Evolutionary conservation across 1,284 basidiomycete species (phyloP), one percentile per base, ranked within the genome.

Genomic region (Moniliella sp.): DNA sequence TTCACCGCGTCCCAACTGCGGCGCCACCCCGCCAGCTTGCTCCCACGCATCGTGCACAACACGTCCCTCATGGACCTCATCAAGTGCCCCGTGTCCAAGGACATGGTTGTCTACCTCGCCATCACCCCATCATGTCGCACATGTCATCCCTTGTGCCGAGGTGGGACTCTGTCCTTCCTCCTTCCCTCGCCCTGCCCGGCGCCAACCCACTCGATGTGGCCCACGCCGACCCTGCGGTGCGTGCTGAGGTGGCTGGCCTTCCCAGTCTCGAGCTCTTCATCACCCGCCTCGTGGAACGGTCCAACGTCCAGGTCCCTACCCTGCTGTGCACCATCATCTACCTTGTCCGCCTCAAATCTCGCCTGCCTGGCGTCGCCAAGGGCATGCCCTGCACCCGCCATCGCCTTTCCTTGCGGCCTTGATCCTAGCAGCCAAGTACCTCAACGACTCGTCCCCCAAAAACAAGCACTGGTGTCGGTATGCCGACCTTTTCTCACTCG

Each of bases 391-490:
- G 80, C 63, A 86, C 86, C 3, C 73, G 81, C 32, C 86, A 93
- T 62, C 77, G 88, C 30, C 77, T 94, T 93, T 97, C 65, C 71
- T 97, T 46, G 86, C 88, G 21, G 76, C 79, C 0, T 74, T 94
- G 52, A 94, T 97, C 62, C 79, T 86, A 30, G 77, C 88, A 17
- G 78, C 84, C 48, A 97, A 97, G 66, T 94, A 94, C 64, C 72
- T 94, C 56, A 93, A 97, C 65, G 86, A 94, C 65, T 82, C 80
- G 17, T 62, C 61, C 27, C 63, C 62, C 13, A 93, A 88, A 69
- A 94, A 94, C 67, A 73, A 74, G 63, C 82, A 93, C 67, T 59
- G 54, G 55, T 53, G 45, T 33, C 62, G 64, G 34, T 82, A 86
- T 62, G 78, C 75, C 13, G 65, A 68, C 32, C 64, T 68, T 40